Evolutionary conservation across 352 stramenopile species (phyloP), one percentile per base, ranked within the genome.

Genomic region (Phytophthora nicotianae): DNA sequence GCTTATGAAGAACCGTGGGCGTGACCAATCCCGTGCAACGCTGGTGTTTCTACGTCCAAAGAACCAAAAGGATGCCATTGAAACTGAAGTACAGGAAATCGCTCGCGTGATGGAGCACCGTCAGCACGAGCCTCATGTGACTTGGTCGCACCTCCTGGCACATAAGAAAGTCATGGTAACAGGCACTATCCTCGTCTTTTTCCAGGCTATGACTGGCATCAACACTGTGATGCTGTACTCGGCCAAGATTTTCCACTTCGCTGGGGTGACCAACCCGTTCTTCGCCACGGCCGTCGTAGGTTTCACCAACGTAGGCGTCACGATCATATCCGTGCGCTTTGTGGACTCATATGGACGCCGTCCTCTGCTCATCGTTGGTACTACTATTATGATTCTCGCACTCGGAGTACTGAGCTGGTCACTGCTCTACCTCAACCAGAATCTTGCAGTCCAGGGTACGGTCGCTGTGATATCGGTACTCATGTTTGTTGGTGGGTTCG

Each of bases 191-290:
- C 81, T 93, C 29, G 79, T 93, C 4, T 90, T 93, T 55, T 92
- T 93, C 63, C 83, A 90, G 57, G 87, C 88, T 9, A 93, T 97
- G 77, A 95, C 90, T 24, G 90, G 90, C 0, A 96, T 97, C 70
- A 97, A 97, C 71, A 96, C 86, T 7, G 90, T 97, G 26, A 94
- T 97, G 75, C 68, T 97, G 26, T 97, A 97, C 62, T 97, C 88
- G 4, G 85, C 88, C 48, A 95, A 93, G 64, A 96, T 97, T 62
- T 97, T 97, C 59, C 78, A 92, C 46, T 88, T 97, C 58, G 90
- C 90, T 10, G 89, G 89, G 51, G 84, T 97, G 41, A 86, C 86
- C 17, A 89, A 93, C 43, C 87, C 90, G 33, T 90, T 95, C 50
- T 73, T 95, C 21, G 87, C 85, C 13, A 97, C 88, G 0, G 75